Conservation (phyloP, 352 stramenopile genomes). For the Phytophthora ramorum region DNA sequence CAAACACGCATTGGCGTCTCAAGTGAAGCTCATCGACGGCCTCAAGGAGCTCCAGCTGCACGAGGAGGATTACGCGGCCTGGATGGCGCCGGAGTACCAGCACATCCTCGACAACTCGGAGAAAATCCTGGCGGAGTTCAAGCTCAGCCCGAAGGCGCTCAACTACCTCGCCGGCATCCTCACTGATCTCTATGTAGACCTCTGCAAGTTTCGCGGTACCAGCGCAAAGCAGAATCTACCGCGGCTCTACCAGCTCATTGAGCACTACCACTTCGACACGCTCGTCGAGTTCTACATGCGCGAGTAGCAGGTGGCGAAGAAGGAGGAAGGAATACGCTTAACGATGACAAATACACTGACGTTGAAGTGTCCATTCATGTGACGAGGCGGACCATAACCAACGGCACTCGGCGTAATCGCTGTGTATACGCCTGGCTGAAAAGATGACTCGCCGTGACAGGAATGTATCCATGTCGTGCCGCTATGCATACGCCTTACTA, state of each 20-base stretch:
- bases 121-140: slow-evolving; percentile 77
- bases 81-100: slow-evolving; percentile 87
- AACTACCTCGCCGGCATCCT: slow-evolving; percentile 84
- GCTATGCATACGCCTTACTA: too few species aligned
- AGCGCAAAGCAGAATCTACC: slow-evolving; percentile 81
- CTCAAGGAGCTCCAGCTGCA: slow-evolving; percentile 89
- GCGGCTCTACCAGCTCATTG: slow-evolving; percentile 76
- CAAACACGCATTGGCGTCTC: slow-evolving; percentile 75
- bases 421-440: not conserved
- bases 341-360: not conserved
- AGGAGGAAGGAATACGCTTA: not conserved
- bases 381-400: slow-evolving; percentile 12
- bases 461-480: too few species aligned
- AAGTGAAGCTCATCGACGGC: slow-evolving; percentile 84
- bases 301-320: slow-evolving; percentile 30
- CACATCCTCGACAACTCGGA: slow-evolving; percentile 71
- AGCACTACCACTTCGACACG: slow-evolving; percentile 83
- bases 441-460: not conserved
- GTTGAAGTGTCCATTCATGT: slow-evolving; percentile 1
- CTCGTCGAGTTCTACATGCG: slow-evolving; percentile 82
- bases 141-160: slow-evolving; percentile 70
- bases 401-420: not conserved
- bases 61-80: slow-evolving; percentile 70
- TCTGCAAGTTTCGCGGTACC: slow-evolving; percentile 84
- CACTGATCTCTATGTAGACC: slow-evolving; percentile 86